Evolutionary conservation across 208 protist species (phyloP).

Genomic region (Trypanosoma rangeli): DNA sequence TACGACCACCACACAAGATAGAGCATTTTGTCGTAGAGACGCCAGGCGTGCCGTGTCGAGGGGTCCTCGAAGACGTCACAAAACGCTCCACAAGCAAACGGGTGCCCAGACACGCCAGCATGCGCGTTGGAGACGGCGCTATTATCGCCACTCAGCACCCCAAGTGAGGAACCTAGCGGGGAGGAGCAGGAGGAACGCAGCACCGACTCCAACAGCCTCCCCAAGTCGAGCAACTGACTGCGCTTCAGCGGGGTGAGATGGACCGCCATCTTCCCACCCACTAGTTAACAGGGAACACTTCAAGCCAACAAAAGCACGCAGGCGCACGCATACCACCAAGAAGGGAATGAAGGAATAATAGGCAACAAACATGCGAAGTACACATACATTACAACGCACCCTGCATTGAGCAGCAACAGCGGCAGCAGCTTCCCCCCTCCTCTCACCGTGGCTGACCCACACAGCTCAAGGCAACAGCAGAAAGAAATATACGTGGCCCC

Average conservation of each 20-base stretch:
- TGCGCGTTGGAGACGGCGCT: neutral
- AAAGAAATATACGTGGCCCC: no score
- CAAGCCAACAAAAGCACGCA: neutral
- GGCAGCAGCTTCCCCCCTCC: no score
- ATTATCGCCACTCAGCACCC: neutral
- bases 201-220: conserved; percentile 42
- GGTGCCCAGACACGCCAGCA: conserved; percentile 27
- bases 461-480: no score
- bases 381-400: neutral
- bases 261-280: conserved; percentile 21
- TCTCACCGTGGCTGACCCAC: no score
- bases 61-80: conserved; percentile 69
- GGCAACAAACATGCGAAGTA: neutral
- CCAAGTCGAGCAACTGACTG: conserved; percentile 70
- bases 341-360: neutral
- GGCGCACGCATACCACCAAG: neutral
- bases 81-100: conserved; percentile 49
- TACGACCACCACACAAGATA: conserved; percentile 86
- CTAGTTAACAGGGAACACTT: conserved; percentile 1
- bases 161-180: conserved; percentile 1
- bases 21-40: conserved; percentile 76
- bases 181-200: conserved; percentile 21
- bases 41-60: conserved; percentile 44
- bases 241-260: conserved; percentile 67
- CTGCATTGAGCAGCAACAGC: neutral